Evolutionary conservation across 768 basidiomycete species (phyloP), one percentile per base, ranked within the genome.

Genomic region (Cantharellus cinnabarinus): DNA sequence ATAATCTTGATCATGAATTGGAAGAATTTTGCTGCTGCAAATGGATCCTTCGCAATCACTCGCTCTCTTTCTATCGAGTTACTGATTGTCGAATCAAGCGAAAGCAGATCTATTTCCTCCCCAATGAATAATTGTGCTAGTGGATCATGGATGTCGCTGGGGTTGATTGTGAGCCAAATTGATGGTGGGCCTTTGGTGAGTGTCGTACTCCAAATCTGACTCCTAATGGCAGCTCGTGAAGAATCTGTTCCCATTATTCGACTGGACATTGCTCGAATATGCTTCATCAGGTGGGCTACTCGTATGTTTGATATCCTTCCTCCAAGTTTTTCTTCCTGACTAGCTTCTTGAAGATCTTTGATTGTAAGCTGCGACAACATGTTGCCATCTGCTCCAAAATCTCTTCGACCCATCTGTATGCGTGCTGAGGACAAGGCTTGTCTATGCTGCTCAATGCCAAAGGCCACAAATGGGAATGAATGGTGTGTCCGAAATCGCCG

Each of bases 131-230:
- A 67, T 58, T 76, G 75, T 0, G 71, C 72, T 29, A 76, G 68
- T 0, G 75, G 75, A 61, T 76, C 72, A 40, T 73, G 68, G 0
- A 70, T 56, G 59, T 76, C 73, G 0, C 63, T 58, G 0, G 71
- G 73, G 60, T 75, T 76, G 2, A 77, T 67, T 0, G 75, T 77
- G 1, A 72, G 61, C 75, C 76, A 77, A 0, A 76, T 37, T 1
- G 57, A 62, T 0, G 74, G 73, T 2, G 71, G 70, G 15, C 66
- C 66, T 37, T 62, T 62, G 1, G 62, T 29, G 0, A 72, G 29
- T 2, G 64, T 65, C 0, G 69, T 73, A 48, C 44, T 48, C 7
- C 44, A 48, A 7, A 48, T 20, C 20, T 48, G 7, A 20, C 44
- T 48, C 44, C 20, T 7, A 7, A 48, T 20, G 20, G 10, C 44